Percentiles rank a stretch among this genome's conserved stretches.
phyloP scores from a whole-genome alignment of 768 basidiomycete genomes.

The Xerocomellus chrysenteron region DNA sequence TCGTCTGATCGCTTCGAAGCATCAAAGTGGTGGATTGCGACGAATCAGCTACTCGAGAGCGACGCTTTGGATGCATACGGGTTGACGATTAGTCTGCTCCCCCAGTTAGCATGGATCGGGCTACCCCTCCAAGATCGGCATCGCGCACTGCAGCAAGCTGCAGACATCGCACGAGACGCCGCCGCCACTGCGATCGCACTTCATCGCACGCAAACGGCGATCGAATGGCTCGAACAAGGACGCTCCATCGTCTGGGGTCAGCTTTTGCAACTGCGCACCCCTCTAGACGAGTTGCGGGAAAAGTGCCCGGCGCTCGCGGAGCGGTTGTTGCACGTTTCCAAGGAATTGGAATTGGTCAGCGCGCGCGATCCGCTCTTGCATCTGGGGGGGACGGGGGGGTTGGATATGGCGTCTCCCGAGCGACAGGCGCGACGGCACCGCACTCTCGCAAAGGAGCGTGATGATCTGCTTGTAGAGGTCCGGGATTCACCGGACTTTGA shows the following conservation, averaged over 20 bases:
- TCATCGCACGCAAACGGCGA: not conserved
- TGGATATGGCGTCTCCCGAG: slow-evolving; percentile 4
- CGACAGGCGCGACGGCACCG: slow-evolving; percentile 14
- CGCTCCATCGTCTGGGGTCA: slow-evolving; percentile 2
- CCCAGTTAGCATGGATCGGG: slow-evolving; percentile 1
- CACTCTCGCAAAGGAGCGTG: slow-evolving; percentile 15
- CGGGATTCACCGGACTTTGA: slow-evolving; percentile 20
- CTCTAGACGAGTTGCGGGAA: not conserved
- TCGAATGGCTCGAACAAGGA: slow-evolving; percentile 7
- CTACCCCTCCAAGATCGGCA: slow-evolving; percentile 15
- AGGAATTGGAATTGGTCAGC: slow-evolving; percentile 1
- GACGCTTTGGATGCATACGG: slow-evolving; percentile 13
- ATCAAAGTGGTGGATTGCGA: not conserved
- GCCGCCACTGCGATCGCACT: slow-evolving; percentile 15
- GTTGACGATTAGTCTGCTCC: slow-evolving; percentile 17
- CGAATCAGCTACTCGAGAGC: not conserved
- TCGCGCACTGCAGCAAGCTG: slow-evolving; percentile 4
- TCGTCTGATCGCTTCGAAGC: not conserved
- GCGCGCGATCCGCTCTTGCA: not conserved
- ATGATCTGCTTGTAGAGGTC: slow-evolving; percentile 14
- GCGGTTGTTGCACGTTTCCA: not conserved
- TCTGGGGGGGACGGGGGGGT: not conserved
- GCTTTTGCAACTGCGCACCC: slow-evolving; percentile 6
- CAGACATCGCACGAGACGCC: slow-evolving; percentile 15
- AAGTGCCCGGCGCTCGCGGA: not conserved